Evolutionary conservation across 2,329 filamentous ascomycete species (phyloP), one percentile per base, ranked within the genome.

Genomic region (Penicillium sp.): DNA sequence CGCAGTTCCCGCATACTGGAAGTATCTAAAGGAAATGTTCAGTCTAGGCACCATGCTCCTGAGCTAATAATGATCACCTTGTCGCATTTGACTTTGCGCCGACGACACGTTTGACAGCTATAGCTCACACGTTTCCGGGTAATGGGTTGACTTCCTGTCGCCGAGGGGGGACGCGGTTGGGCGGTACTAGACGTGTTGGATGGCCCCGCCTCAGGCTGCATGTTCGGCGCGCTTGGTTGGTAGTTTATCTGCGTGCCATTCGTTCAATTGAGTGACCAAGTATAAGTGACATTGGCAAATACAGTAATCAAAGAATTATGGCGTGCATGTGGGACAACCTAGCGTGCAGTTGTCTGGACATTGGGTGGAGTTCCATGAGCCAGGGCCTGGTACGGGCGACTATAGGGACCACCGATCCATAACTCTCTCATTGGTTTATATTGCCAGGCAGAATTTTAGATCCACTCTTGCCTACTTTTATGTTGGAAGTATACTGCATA

Each of bases 41-140:
- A 35, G 26, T 19, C n/a, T 28, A 44, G 8, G n/a, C 17, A 44
- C 9, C 17, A 31, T 31, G 17, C 7, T 45, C 17, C 12, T 10
- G 0, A 28, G 12, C 5, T 16, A 6, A 22, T 14, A 8, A 19
- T 19, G 6, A 28, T 25, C 12, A 31, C 69, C 66, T 77, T 77
- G 63, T 77, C 72, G 61, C 77, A 79, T 70, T 78, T 79, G 45
- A 79, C 75, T 60, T 79, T 79, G 28, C 77, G 71, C 53, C 74
- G 66, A 45, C 77, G 73, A 64, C 77, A 79, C 0, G 70, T 75
- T 60, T 77, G 72, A 55, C 77, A 79, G 60, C 75, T 77, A 59
- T 79, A 78, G 59, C 76, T 78, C 43, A 75, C 70, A 51, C 77
- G 74, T 47, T 76, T 78, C 16, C 77, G 73, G 33, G 77, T 79